Evolutionary conservation across 306 rosid genomes (phyloP), one percentile per base, ranked within the genome.

Genomic region (Vigna unguiculata): DNA sequence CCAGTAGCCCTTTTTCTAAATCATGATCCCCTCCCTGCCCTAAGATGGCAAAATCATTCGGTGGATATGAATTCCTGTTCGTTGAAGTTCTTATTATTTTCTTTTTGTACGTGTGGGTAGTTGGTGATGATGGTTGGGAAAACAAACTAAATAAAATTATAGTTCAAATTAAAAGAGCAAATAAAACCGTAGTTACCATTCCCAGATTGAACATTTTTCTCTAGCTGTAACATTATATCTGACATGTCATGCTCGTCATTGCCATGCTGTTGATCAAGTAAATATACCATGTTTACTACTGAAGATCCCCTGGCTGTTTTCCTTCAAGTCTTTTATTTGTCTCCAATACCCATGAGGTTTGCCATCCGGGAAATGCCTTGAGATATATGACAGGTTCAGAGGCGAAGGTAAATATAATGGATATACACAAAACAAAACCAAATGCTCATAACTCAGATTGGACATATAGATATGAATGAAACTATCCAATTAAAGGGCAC

Each of bases 261-360:
- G 70, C 48, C 43, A 12, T 61, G 66, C 24, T 54, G n/a, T 75
- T 53, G 40, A 69, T 46, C 61, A 45, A 46, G 25, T 61, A 67
- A 46, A 36, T 47, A 54, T 17, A 63, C 72, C 45, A 11, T 32
- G 32, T 48, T 79, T 72, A 40, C 40, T 41, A 65, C 7, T 10
- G 41, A n/a, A 69, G 25, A 49, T 63, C 28, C 55, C 52, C 20
- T 7, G 36, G 16, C 10, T 41, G 43, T 48, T 49, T 55, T 57
- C 75, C 75, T 46, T 55, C 79, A 83, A 60, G 40, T 73, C 52
- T 32, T 51, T 46, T 55, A 36, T 40, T 74, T 49, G 38, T 38
- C 76, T 46, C 68, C 72, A 49, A 9, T 34, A 69, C 51, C 63
- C 57, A 15, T 13, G 24, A 59, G 59, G 47, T 48, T 61, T 41